Evolutionary conservation across 2,329 filamentous ascomycete species (phyloP), one percentile per base, ranked within the genome.

Genomic region (Exophiala oligosperma): DNA sequence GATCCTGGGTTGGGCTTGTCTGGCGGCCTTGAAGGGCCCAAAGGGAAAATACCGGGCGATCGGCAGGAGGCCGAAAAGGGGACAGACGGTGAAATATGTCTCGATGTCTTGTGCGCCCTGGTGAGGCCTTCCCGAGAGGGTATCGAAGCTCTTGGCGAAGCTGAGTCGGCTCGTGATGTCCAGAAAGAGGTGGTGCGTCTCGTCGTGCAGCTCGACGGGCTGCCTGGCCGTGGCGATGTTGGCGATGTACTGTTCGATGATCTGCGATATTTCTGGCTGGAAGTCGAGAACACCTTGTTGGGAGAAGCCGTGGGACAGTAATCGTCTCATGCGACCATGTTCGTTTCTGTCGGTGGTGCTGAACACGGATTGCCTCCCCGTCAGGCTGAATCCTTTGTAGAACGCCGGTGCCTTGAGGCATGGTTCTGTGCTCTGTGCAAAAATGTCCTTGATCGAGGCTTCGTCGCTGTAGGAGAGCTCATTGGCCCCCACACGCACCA

Each of bases 341-440:
- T 14, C 38, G 28, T 17, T 40, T 6, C 50, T 43, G 12, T 58
- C 38, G n/a, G 43, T 58, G 11, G 55, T 69, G 21, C 81, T 79
- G 2, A 78, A 76, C 29, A 72, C 71, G 66, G 82, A 82, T 63
- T 78, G 78, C 26, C 74, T 69, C 0, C 76, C 74, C 63, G 81
- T 82, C 37, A 74, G 71, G 6, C 80, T 76, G 61, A 81, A 80
- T 37, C 43, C 54, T 14, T 52, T 74, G 70, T 29, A 52, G 48
- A 56, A 49, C 29, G 46, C 49, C 2, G 54, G 23, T n/a, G 17
- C n/a, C 17, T 41, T 41, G 38, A 41, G 38, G 9, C 38, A 11
- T n/a, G 38, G 14, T 11, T 14, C 14, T 11, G 9, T 21, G 17
- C 14, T 41, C 38, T 21, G 38, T n/a, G 4, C 38, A 11, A n/a